Base-by-base conservation (phyloP, 2,329 filamentous ascomycete genomes). In the Xylariaceae sp. region DNA sequence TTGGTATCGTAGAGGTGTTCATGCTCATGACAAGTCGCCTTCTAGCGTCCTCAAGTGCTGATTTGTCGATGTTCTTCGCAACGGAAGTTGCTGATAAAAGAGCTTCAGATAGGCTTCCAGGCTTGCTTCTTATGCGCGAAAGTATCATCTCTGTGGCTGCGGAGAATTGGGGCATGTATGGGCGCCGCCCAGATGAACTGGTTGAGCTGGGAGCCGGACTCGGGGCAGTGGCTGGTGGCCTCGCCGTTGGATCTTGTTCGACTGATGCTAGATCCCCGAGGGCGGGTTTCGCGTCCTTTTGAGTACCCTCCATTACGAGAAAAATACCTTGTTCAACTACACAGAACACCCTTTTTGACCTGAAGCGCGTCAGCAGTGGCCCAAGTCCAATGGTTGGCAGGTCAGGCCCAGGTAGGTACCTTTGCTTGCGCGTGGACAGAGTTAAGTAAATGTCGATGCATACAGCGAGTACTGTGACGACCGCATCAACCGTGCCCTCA, bases 141-240 rank as follows among this genome's bases (percentile, higher is more conserved):
- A 74, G 61, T 9, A 74, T 74, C 70, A 74, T 67, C 55, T 73
- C 68, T 0, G 72, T 74, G 1, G 70, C 64, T 9, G 70, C 66
- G 0, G 68, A 65, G 55, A 69, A 69, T 39, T 68, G 66, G 2
- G 65, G 65, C 12, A 66, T 51, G 66, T 71, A 60, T 64, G 59
- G 55, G 61, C 68, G 49, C 51, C 60, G 55, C 64, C 66, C 42
- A 39, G 60, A 36, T 2, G 64, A 62, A 41, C 58, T 62, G 53
- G 63, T 31, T 14, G 56, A 54, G 36, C 64, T 67, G 14, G 61
- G 60, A 2, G 55, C 54, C 10, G 54, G 62, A 43, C 57, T 64
- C 14, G 63, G 42, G 16, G 54, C 53, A 31, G 22, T 50, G 36
- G 50, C 46, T 39, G 47, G 31, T 36, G 39, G 31, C 31, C 34